phyloP scores from a whole-genome alignment of 2,329 filamentous ascomycete genomes.

The Achaetomium macrosporum region DNA sequence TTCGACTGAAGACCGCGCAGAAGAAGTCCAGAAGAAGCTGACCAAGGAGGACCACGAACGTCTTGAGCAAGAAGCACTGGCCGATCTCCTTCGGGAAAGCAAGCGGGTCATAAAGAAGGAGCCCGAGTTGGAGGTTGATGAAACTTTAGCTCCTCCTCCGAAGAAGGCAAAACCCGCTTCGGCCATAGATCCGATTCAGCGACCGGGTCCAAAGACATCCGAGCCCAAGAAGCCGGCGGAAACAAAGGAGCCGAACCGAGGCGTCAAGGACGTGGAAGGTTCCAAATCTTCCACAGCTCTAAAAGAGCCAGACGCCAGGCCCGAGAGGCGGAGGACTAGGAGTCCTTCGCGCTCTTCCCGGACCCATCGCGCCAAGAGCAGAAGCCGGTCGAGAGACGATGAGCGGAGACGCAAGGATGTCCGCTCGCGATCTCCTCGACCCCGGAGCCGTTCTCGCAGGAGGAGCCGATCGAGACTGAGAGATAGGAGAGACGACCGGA shows the following conservation, averaged over 20 bases:
- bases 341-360: constrained; percentile 27
- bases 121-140: constrained; percentile 52
- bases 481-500: constrained; percentile 26
- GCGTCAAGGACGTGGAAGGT: constrained; percentile 18
- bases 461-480: constrained; percentile 27
- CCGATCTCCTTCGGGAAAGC: constrained; percentile 54
- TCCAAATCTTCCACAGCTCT: constrained; percentile 16
- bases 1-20: constrained; percentile 34
- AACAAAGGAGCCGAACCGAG: background rate
- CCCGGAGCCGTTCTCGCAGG: constrained; percentile 26
- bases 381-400: constrained; percentile 29
- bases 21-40: constrained; percentile 47
- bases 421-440: constrained; percentile 21
- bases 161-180: constrained; percentile 47
- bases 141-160: constrained; percentile 50
- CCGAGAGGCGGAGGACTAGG: constrained; percentile 29
- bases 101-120: constrained; percentile 43
- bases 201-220: constrained; percentile 39
- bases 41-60: constrained; percentile 53
- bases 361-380: constrained; percentile 24
- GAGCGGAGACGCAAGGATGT: constrained; percentile 26
- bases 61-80: constrained; percentile 53
- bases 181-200: constrained; percentile 52
- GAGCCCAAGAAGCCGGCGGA: constrained; percentile 30
- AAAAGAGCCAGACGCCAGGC: constrained; percentile 19